Base-by-base conservation (phyloP, 345 rosid genomes). In the Eucalyptus melliodora region DNA sequence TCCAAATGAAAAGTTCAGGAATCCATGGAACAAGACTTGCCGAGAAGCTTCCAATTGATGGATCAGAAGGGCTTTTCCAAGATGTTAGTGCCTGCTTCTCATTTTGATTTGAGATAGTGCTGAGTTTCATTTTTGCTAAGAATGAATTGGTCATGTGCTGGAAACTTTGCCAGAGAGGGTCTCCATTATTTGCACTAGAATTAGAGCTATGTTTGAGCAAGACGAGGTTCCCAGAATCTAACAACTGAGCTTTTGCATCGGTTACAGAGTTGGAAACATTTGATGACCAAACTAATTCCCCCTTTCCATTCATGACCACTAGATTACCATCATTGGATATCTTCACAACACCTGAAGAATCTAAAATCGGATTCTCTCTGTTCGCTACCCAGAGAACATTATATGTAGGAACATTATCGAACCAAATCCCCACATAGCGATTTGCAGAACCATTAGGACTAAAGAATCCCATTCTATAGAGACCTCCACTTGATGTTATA, bases 381-480 rank as follows among this genome's bases (percentile, higher is more conserved):
- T 95, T 95, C 24, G 96, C 96, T 34, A 94, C 95, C 97, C 97
- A 95, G 51, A 50, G 51, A 50, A 50, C 51, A 50, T 50, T 50
- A 50, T 50, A 50, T 14, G 51, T 50, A 50, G 51, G 51, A 50
- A 50, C 51, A 14, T 50, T 50, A 50, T 50, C 16, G 51, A 2
- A 50, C 97, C 97, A 95, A 44, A 94, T 88, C 45, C 96, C 97
- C 21, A 91, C 94, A 60, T 94, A 95, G 44, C 93, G 89, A 89
- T 89, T 17, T 11, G 89, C 88, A 51, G 95, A 90, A 88, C 92
- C 91, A 10, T 47, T 90, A 10, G 95, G 97, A 89, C 92, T 94
- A 88, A 95, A 95, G 93, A 95, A 95, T 40, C 97, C 97, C 42
- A 95, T 69, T 88, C 90, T 91, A 92, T 92, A 93, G 55, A 86